A percentile compares a stretch with the other conserved stretches of the same genome.
phyloP scores from a whole-genome alignment of 371 early-diverging fungal species.

The Saksenaea oblongispora region DNA sequence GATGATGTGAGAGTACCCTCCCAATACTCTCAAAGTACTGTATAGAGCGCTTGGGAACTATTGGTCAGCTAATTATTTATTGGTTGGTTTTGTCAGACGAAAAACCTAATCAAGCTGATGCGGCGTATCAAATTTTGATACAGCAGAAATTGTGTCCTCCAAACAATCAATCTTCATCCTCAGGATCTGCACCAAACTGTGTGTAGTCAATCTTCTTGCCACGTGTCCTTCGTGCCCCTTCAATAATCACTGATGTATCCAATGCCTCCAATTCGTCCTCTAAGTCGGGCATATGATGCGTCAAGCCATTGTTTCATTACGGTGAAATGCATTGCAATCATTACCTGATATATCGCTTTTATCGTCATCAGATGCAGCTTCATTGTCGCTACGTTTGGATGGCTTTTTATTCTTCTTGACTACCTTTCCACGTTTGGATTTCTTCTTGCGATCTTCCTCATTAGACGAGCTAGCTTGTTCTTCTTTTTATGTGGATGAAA shows the following conservation, averaged over 20 bases:
- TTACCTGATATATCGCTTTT: constrained; percentile 36
- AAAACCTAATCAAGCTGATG: too few species aligned
- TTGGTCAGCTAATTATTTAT: too few species aligned
- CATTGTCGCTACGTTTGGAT: constrained; percentile 26
- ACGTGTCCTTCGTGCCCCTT: constrained; percentile 67
- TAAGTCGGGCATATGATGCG: constrained; percentile 12
- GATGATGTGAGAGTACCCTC: too few species aligned
- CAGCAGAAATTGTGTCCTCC: constrained; percentile 11
- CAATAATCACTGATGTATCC: constrained; percentile 66
- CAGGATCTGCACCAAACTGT: constrained; percentile 67
- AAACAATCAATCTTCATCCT: constrained; percentile 34
- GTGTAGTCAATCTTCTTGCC: constrained; percentile 73
- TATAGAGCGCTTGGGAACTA: too few species aligned
- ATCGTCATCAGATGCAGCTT: constrained; percentile 28
- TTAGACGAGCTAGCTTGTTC: constrained; percentile 31
- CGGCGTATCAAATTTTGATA: background rate
- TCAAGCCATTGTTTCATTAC: background rate
- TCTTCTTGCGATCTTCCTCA: constrained; percentile 31
- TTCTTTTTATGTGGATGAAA: constrained; percentile 12
- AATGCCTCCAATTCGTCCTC: constrained; percentile 63
- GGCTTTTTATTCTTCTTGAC: constrained; percentile 7
- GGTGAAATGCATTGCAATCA: background rate
- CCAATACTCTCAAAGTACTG: too few species aligned
- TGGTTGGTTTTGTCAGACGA: too few species aligned
- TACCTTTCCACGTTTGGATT: background rate